Evolutionary conservation across 202 grass and related monocot genomes (phyloP).

Genomic region (Cymbopogon flexuosus): DNA sequence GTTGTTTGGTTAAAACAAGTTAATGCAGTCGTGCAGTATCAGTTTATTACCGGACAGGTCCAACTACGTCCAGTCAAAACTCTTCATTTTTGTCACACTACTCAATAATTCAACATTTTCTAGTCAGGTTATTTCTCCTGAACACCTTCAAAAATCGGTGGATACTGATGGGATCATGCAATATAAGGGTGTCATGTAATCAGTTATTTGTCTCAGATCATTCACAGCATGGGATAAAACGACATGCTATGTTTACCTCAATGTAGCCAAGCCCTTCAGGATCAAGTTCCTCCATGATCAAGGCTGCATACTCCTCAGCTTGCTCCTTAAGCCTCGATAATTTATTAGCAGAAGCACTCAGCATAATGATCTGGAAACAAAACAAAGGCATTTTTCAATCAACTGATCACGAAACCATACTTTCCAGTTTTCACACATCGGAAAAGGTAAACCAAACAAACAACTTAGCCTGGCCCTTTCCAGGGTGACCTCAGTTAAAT

Average conservation of each 20-base stretch:
- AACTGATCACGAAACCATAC: constrained; percentile 17
- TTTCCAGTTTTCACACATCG: constrained; percentile 28
- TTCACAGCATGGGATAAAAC: neutral
- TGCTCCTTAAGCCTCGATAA: constrained; percentile 87
- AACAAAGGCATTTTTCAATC: constrained; percentile 16
- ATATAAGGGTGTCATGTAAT: neutral
- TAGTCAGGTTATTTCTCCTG: neutral
- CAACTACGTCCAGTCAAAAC: neutral
- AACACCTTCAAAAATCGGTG: constrained; percentile 4
- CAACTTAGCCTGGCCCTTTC: constrained; percentile 12
- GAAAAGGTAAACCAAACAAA: constrained; percentile 14
- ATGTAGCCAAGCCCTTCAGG: constrained; percentile 91
- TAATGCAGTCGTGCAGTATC: neutral
- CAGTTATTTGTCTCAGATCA: neutral
- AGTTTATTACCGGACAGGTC: neutral
- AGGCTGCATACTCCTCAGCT: constrained; percentile 89
- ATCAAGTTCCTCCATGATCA: constrained; percentile 98
- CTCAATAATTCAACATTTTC: neutral
- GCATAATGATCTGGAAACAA: constrained; percentile 80
- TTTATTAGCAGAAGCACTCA: constrained; percentile 92
- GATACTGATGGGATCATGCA: neutral
- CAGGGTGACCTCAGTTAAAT: constrained; percentile 21
- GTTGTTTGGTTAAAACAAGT: neutral
- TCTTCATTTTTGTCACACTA: neutral
- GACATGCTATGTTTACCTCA: constrained; percentile 57